Base-by-base conservation (phyloP, 108 stramenopile genomes). In the Cyclotella choctawhatcheeana region DNA sequence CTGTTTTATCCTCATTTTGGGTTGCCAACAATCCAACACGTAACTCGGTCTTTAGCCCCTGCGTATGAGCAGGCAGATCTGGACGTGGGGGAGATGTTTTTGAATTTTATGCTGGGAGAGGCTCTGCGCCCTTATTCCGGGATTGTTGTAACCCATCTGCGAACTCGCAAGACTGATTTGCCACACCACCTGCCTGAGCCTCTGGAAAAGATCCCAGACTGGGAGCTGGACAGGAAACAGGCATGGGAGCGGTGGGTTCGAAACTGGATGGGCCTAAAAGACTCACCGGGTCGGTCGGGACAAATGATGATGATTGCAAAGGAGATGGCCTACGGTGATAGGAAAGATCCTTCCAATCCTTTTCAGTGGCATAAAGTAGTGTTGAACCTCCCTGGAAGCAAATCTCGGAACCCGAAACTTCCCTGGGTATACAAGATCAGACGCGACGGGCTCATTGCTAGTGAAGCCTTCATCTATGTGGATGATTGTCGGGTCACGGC, bases 351-450 rank as follows among this genome's bases (percentile, higher is more conserved):
- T 1, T 16, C 14, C 1, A 84, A 84, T 47, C 51, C 66, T 29
- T 84, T 75, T 47, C 56, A 54, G 14, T 84, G 83, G 83, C 60
- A 79, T 14, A 6, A 10, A 4, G 52, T 75, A 8, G 8, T 6
- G 7, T 31, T 82, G 44, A 85, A 85, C 66, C 67, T 81, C 1
- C 84, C 84, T 18, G 84, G 84, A 3, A 5, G 29, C 14, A 6
- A 22, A 10, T 22, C 34, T 2, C 79, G 79, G 21, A 67, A 82
- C 37, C 80, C 84, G 17, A 32, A 35, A 2, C 40, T 68, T 8
- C 76, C 84, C 2, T 74, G 81, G 73, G 71, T 85, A 16, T 60
- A 14, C 13, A 79, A 79, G 65, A 12, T 69, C 4, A 27, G 55
- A 25, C 32, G 3, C 1, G 81, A 83, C 22, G 74, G 77, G 13